Conservation (phyloP, 78 protist genomes). For the Mastigamoeba balamuthi region DNA sequence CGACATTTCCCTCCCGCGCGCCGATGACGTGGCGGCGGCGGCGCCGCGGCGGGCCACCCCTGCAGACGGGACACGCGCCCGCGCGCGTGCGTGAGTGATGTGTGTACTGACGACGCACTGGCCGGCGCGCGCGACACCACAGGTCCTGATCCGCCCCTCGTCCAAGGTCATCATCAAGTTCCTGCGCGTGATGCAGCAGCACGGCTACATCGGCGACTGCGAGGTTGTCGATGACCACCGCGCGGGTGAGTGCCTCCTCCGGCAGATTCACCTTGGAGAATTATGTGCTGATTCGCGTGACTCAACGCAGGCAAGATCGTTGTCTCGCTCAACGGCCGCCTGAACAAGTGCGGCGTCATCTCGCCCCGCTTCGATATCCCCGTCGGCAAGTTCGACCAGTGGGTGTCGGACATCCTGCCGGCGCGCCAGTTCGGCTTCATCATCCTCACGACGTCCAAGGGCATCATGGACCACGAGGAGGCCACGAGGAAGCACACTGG, state of each 20-base stretch:
- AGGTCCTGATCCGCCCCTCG: constrained; percentile 93
- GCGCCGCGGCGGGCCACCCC: no score
- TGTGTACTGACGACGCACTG: no score
- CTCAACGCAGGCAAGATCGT: constrained; percentile 96
- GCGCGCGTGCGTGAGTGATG: no score
- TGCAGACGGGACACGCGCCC: no score
- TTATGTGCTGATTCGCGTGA: no score
- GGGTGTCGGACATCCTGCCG: constrained; percentile 92
- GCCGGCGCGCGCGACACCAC: no score
- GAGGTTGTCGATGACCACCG: constrained; percentile 99
- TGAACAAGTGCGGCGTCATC: constrained; percentile 99
- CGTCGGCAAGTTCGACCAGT: constrained; percentile 46
- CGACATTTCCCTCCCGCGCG: background rate
- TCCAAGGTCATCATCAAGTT: constrained; percentile 97
- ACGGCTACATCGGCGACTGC: constrained; percentile 99
- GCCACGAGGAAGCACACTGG: constrained; percentile 92
- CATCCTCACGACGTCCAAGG: constrained; percentile 97
- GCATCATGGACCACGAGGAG: constrained; percentile 99
- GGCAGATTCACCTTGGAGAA: background rate
- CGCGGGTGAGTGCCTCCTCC: constrained; percentile 30
- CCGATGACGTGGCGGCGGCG: no score
- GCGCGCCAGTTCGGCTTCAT: constrained; percentile 97
- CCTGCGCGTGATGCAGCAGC: constrained; percentile 97
- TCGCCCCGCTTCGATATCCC: constrained; percentile 95
- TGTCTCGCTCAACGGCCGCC: constrained; percentile 94